A percentile compares a stretch with the other conserved stretches of the same genome.
Evolutionary conservation across 768 basidiomycete species (phyloP).

Genomic region (Cystobasidium ongulense): DNA sequence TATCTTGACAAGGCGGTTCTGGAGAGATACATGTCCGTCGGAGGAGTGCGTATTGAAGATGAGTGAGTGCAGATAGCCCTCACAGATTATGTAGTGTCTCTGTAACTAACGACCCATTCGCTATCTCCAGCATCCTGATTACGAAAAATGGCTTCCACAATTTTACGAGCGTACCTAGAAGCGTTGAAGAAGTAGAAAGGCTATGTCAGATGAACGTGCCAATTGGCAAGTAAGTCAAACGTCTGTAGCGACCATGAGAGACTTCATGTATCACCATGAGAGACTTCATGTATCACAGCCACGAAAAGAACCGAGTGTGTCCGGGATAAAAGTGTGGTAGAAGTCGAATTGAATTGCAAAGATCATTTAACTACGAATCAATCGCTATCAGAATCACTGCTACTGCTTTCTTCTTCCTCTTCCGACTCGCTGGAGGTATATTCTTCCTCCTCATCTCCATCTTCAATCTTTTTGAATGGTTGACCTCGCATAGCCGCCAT

Average conservation of each 20-base stretch:
- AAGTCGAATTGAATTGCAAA: too few relatives aligned
- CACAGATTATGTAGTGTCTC: background rate
- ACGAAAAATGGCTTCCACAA: conserved; percentile 68
- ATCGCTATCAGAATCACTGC: conserved; percentile 34
- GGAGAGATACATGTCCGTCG: conserved; percentile 66
- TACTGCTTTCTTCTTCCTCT: conserved; percentile 22
- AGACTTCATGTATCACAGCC: too few relatives aligned
- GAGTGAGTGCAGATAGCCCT: conserved; percentile 46
- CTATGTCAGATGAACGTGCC: conserved; percentile 44
- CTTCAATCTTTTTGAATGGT: conserved; percentile 55
- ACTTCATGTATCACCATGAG: too few relatives aligned
- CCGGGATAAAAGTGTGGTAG: too few relatives aligned
- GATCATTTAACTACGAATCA: background rate
- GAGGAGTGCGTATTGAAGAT: conserved; percentile 91
- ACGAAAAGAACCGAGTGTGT: too few relatives aligned
- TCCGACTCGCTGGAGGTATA: conserved; percentile 30
- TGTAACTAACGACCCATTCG: background rate
- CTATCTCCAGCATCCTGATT: conserved; percentile 56
- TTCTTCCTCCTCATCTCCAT: conserved; percentile 17
- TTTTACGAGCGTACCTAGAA: conserved; percentile 74
- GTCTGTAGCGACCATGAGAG: too few relatives aligned
- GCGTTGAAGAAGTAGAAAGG: conserved; percentile 69
- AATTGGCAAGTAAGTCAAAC: background rate
- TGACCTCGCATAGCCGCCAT: conserved; percentile 94
- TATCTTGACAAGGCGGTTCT: conserved; percentile 65